Evolutionary conservation across 2,329 filamentous ascomycete genomes (phyloP).

Genomic region (Lecanicillium sp.): DNA sequence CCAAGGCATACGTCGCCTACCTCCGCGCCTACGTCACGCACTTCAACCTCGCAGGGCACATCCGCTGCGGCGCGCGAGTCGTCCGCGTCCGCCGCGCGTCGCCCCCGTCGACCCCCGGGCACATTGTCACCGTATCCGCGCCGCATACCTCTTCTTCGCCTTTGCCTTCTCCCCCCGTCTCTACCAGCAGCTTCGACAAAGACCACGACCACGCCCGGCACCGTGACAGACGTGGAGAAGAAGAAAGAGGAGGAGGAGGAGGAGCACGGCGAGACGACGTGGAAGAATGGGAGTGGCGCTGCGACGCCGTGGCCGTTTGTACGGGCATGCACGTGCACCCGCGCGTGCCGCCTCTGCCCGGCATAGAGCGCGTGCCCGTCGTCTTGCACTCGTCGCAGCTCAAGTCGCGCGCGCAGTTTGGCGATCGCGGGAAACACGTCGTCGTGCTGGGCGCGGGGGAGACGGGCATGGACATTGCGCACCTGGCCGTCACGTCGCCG

Average conservation of each 20-base stretch:
- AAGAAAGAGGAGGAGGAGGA: too few relatives aligned
- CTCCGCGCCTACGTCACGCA: conserved; percentile 34
- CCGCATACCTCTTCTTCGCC: neutral
- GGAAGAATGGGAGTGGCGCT: conserved; percentile 24
- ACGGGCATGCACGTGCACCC: conserved; percentile 39
- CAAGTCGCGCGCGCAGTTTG: conserved; percentile 37
- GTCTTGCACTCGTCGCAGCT: conserved; percentile 39
- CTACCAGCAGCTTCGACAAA: neutral
- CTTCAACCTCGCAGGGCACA: conserved; percentile 33
- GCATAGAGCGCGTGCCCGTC: conserved; percentile 29
- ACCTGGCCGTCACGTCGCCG: conserved; percentile 38
- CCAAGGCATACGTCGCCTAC: conserved; percentile 35
- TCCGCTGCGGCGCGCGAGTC: conserved; percentile 30
- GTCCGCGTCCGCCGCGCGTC: conserved; percentile 18
- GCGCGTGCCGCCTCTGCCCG: conserved; percentile 32
- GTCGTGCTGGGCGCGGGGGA: conserved; percentile 40
- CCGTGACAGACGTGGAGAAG: too few relatives aligned
- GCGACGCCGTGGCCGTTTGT: conserved; percentile 41
- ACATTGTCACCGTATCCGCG: conserved; percentile 13
- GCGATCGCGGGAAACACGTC: conserved; percentile 29
- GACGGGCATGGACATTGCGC: conserved; percentile 39
- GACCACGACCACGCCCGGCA: too few relatives aligned
- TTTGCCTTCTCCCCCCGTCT: neutral
- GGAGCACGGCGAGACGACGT: neutral
- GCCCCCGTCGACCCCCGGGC: conserved; percentile 9